A percentile compares a stretch with the other conserved stretches of the same genome.
Conservation (phyloP, 176 grass and related monocot species). For the Dactylis glomerata region DNA sequence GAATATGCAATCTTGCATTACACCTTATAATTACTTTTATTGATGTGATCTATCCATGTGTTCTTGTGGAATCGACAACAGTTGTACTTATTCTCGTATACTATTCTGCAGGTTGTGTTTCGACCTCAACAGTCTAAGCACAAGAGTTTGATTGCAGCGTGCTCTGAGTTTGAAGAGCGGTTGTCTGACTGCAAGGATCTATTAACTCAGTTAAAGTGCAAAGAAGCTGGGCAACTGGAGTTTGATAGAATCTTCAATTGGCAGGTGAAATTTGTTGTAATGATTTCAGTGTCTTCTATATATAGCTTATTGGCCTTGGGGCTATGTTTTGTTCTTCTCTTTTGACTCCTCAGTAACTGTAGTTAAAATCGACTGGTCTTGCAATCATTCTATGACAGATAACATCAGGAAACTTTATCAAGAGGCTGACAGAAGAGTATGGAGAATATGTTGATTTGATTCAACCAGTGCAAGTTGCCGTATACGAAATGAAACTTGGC, state of each 20-base stretch:
- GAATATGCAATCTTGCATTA: not conserved
- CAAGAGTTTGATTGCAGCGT: constrained; percentile 59
- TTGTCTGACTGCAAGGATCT: constrained; percentile 48
- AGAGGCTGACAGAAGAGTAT: constrained; percentile 78
- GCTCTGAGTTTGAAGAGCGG: constrained; percentile 59
- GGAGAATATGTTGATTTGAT: constrained; percentile 79
- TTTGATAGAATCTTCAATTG: constrained; percentile 71
- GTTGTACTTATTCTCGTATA: not conserved
- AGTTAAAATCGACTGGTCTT: not conserved
- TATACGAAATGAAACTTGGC: constrained; percentile 98
- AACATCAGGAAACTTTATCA: constrained; percentile 63
- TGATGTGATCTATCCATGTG: constrained; percentile 5
- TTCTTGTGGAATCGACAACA: not conserved
- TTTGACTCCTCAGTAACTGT: not conserved
- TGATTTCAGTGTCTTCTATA: constrained; percentile 23
- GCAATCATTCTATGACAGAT: constrained; percentile 39
- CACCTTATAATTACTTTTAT: not conserved
- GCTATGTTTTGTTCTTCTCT: constrained; percentile 9
- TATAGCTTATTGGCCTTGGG: not conserved
- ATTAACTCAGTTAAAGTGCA: constrained; percentile 40
- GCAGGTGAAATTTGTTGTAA: constrained; percentile 54
- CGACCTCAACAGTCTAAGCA: constrained; percentile 68
- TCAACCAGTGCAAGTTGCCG: constrained; percentile 88
- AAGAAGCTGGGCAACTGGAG: constrained; percentile 42
- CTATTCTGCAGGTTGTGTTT: constrained; percentile 69